Evolutionary conservation across 306 rosid genomes (phyloP), one percentile per base, ranked within the genome.

Genomic region (Corylus avellana): DNA sequence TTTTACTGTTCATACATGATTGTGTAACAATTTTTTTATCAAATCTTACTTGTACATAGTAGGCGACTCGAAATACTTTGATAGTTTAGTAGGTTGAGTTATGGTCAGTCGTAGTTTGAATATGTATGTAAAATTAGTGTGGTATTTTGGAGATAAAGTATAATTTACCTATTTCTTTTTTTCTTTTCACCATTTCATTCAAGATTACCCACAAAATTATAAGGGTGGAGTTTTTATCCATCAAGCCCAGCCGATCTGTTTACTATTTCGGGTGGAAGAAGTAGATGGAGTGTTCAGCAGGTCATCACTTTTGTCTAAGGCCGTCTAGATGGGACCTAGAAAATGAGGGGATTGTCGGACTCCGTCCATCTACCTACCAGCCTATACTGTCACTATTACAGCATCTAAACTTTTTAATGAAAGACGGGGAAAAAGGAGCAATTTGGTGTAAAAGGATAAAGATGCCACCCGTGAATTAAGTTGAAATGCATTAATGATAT

Each of bases 391-490:
- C n/a, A 20, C 64, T 11, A 3, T 49, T 61, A 75, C 54, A 42
- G 70, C 58, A 73, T 2, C 61, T 51, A 22, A 20, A 27, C 59
- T 77, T 63, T 47, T 17, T 12, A 57, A 63, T 56, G 64, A 82
- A 47, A 82, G 55, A 44, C n/a, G 51, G 42, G 51, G 29, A 9
- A 32, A 67, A 58, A 71, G 25, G 37, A 86, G 76, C 84, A 75
- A 78, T 63, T 75, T 81, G 84, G 72, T 70, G 57, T 75, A 79
- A 84, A 77, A 76, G 78, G n/a, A 54, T 49, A 81, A 78, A 84
- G 76, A 77, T 75, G 78, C 35, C 74, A 18, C 80, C 93, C 91
- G 93, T 89, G 89, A 89, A 83, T 83, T 50, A 75, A 82, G 91
- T 82, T 51, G 46, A 47, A 47, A 27, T 73, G 87, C 75, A 71